Base-by-base conservation (phyloP, 2,329 filamentous ascomycete species). In the Penicillium psychrosexuale region DNA sequence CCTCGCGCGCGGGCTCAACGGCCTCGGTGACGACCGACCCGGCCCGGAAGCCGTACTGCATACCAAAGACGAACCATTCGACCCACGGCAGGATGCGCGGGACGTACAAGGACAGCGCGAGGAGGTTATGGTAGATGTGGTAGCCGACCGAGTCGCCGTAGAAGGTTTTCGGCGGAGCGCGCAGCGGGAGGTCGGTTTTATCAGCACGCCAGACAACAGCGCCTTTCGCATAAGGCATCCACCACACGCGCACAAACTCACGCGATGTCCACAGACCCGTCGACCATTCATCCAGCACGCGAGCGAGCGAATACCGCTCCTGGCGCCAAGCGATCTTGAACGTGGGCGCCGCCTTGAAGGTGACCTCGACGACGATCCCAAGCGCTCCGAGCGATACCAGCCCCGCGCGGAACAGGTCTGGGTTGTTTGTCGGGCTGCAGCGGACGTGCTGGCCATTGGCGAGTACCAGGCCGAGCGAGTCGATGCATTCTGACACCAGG, bases 181-280 rank as follows among this genome's bases (percentile, higher is more conserved):
- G 76, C 38, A 81, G 75, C 0, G 84, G 78, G 53, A 87, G 83
- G 8, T 84, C 78, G 0, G 90, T 91, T 70, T 89, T 88, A 45
- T 91, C 82, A n/a, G 91, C 94, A 38, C 84, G 84, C 94, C 94
- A 99, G 43, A 95, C 83, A 45, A 97, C 89, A 0, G 90, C 91
- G 43, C 90, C 84, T 53, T 90, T 84, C 69, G 89, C 91, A 75
- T 97, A 96, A 0, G 94, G 94, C 69, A 96, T 86, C 94, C 94
- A 99, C 93, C 94, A 99, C 28, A 97, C 91, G 28, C 94, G 84
- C 27, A 95, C 90, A 68, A 93, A 99, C 72, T 97, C 91, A 58
- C 87, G 84, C 58, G 85, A 82, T 1, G 84, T 90, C 93, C 94
- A 97, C 13, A 97, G 80, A 33, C 82, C 82, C 7, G 77, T 80